These are phyloP conservation scores for Eruca vesicaria DNA, from an alignment of 441 rosid species.

Conservation along the genomic window DNA sequence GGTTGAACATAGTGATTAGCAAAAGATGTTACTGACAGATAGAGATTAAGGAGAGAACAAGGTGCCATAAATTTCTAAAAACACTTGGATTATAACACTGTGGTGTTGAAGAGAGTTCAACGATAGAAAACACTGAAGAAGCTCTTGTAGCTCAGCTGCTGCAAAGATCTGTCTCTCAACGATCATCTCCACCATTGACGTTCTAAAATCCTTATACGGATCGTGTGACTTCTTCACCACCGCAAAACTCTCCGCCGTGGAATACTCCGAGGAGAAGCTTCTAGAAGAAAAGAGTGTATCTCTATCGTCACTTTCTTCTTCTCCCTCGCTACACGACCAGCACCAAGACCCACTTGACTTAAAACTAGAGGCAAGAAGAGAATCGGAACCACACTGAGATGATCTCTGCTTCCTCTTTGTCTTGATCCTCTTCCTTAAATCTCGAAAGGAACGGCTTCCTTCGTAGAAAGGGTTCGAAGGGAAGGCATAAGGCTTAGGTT, in stretches of 20 bases:
- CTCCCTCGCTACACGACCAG: slow-evolving; percentile 47
- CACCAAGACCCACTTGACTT: slow-evolving; percentile 34
- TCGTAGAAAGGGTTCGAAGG: slow-evolving; percentile 42
- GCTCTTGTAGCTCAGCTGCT: slow-evolving; percentile 63
- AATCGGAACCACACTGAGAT: slow-evolving; percentile 16
- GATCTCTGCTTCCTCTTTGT: slow-evolving; percentile 32
- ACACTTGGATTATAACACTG: slow-evolving; percentile 67
- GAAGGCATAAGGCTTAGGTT: slow-evolving; percentile 30
- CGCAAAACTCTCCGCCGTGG: slow-evolving; percentile 65
- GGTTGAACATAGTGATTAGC: background rate
- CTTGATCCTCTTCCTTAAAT: slow-evolving; percentile 36
- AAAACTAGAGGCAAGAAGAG: slow-evolving; percentile 41
- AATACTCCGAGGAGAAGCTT: slow-evolving; percentile 64
- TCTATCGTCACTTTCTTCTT: slow-evolving; percentile 38
- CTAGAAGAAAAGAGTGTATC: slow-evolving; percentile 67
- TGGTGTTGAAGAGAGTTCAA: slow-evolving; percentile 80
- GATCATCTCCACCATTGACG: slow-evolving; percentile 98
- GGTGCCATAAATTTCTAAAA: slow-evolving; percentile 72
- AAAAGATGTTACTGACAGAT: background rate
- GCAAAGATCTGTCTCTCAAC: slow-evolving; percentile 78
- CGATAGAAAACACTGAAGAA: slow-evolving; percentile 82
- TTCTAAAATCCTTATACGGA: slow-evolving; percentile 76
- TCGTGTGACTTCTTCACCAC: slow-evolving; percentile 89
- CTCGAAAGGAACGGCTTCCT: slow-evolving; percentile 35
- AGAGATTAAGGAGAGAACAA: slow-evolving; percentile 49